phyloP scores from a whole-genome alignment of 2,329 filamentous ascomycete genomes.

The Aspergillus sp. region DNA sequence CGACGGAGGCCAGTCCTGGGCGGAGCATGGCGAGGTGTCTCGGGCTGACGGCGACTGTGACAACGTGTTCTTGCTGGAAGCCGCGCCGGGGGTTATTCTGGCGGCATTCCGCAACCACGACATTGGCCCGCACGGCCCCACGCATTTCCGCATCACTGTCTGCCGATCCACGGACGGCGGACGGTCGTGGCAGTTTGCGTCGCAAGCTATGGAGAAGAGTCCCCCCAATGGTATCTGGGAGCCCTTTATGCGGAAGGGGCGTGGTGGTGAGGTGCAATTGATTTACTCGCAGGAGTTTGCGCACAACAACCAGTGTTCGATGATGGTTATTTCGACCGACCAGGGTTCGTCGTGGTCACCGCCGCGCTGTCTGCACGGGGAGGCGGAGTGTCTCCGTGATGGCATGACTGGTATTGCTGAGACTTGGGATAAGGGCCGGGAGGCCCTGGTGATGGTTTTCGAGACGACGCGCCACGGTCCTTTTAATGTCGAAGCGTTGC shows the following conservation, averaged over 20 bases:
- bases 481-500: constrained; percentile 40
- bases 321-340: constrained; percentile 41
- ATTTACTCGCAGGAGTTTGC: constrained; percentile 44
- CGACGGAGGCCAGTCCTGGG: constrained; percentile 39
- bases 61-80: constrained; percentile 43
- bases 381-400: constrained; percentile 28
- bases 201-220: constrained; percentile 40
- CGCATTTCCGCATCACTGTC: constrained; percentile 46
- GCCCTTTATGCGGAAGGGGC: constrained; percentile 42
- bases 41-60: constrained; percentile 41
- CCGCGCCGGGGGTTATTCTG: constrained; percentile 29
- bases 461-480: constrained; percentile 39
- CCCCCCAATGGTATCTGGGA: constrained; percentile 42
- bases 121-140: constrained; percentile 27
- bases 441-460: constrained; percentile 41
- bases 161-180: constrained; percentile 43
- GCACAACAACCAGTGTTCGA: constrained; percentile 44
- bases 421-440: constrained; percentile 23
- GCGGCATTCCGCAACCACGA: constrained; percentile 47
- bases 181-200: constrained; percentile 37
- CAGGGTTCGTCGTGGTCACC: constrained; percentile 39
- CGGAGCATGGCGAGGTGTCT: constrained; percentile 38
- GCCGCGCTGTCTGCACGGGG: constrained; percentile 37
- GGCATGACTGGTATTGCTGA: constrained; percentile 41
- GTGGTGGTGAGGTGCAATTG: constrained; percentile 36